Evolutionary conservation across 176 grass and related monocot species (phyloP).

Genomic region (sorghum (Sorghum bicolor)): DNA sequence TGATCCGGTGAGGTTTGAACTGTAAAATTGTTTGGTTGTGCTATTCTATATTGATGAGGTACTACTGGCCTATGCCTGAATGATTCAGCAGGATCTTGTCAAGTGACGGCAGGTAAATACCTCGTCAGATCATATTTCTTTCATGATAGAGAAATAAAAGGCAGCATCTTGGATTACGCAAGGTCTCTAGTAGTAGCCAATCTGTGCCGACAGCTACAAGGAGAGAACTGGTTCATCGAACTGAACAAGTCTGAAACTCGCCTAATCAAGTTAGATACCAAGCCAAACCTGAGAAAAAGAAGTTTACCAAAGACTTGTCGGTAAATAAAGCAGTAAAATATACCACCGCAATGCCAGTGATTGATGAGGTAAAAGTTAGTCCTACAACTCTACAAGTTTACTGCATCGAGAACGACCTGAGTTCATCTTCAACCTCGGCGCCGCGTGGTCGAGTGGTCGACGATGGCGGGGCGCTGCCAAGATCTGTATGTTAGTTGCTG

Average conservation of each 20-base stretch:
- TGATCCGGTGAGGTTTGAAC: background rate
- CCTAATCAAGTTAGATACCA: background rate
- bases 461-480: background rate
- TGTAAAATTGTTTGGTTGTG: background rate
- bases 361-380: background rate
- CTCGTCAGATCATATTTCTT: constrained; percentile 23
- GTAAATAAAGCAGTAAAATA: background rate
- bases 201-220: constrained; percentile 31
- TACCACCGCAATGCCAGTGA: background rate
- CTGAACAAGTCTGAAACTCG: background rate
- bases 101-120: constrained; percentile 31
- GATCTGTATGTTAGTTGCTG: background rate
- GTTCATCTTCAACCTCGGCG: constrained; percentile 19
- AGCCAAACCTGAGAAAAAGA: background rate
- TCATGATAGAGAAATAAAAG: background rate
- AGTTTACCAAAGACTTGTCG: background rate
- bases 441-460: background rate
- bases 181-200: background rate
- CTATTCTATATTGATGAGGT: background rate
- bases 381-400: background rate
- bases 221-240: background rate
- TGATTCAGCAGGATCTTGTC: constrained; percentile 7
- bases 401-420: background rate
- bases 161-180: constrained; percentile 30
- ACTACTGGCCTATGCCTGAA: background rate